A percentile compares a stretch with the other conserved stretches of the same genome.
These are phyloP conservation scores for Boechera stricta DNA, from an alignment of 345 rosid species.

Conservation along the genomic window DNA sequence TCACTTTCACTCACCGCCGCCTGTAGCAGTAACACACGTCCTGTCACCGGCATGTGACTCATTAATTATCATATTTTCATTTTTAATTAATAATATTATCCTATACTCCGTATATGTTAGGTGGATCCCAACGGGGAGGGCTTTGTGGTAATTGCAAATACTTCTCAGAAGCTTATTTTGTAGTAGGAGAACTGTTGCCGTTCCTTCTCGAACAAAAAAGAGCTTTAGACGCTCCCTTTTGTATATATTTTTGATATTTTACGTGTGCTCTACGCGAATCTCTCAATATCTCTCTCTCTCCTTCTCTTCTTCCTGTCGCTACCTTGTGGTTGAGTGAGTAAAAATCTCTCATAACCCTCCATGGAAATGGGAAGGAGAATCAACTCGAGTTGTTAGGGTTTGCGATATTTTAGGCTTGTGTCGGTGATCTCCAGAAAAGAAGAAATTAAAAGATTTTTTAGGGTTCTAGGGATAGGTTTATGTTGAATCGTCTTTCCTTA, in stretches of 20 bases:
- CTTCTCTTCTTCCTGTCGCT: slow-evolving; percentile 29
- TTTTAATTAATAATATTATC: slow-evolving; percentile 26
- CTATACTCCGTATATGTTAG: not conserved
- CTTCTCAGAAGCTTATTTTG: not conserved
- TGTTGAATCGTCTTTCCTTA: not conserved
- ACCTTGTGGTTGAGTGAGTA: slow-evolving; percentile 12
- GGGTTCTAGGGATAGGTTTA: slow-evolving; percentile 44
- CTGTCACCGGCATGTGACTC: slow-evolving; percentile 30
- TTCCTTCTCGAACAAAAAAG: slow-evolving; percentile 37
- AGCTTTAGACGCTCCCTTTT: slow-evolving; percentile 26
- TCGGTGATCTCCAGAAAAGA: slow-evolving; percentile 14
- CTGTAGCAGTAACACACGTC: slow-evolving; percentile 36
- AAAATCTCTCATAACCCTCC: slow-evolving; percentile 18
- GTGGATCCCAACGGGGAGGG: slow-evolving; percentile 41
- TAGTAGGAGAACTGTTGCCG: slow-evolving; percentile 14
- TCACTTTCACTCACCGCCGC: slow-evolving; percentile 31
- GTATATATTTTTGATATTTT: slow-evolving; percentile 40
- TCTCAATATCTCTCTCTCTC: slow-evolving; percentile 32
- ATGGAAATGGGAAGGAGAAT: slow-evolving; percentile 40
- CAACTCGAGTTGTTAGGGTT: slow-evolving; percentile 26
- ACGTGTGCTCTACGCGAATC: slow-evolving; percentile 86
- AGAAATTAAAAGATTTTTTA: not conserved
- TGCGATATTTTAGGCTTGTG: slow-evolving; percentile 27
- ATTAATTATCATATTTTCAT: not conserved
- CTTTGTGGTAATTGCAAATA: slow-evolving; percentile 15